Base-by-base conservation (phyloP, 768 basidiomycete genomes). In the Boletus huronensis region DNA sequence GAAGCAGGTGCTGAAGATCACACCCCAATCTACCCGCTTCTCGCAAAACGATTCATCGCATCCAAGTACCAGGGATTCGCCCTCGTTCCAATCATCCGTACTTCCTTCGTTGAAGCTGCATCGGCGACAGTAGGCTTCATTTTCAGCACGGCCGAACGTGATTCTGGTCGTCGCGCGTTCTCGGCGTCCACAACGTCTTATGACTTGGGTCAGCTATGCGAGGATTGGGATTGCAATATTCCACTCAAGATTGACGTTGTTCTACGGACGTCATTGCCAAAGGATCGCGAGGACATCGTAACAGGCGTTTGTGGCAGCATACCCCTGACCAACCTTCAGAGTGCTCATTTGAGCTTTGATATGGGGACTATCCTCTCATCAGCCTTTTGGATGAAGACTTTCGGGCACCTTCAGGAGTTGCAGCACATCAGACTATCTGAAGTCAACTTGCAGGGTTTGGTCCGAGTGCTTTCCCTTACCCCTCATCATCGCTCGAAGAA, bases 201-300 rank as follows among this genome's bases (percentile, higher is more conserved):
- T 31, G 59, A 61, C 14, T 26, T 57, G 2, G 28, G 43, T 36
- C 25, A 32, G 29, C 43, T 58, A 11, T 28, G 41, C 17, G 58
- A 66, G 26, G 56, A 66, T 19, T 65, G 61, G 61, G 53, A 52
- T 40, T 54, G 56, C 51, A 35, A 59, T 14, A 56, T 67, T 17
- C 59, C 62, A 29, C 60, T 62, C 53, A 60, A 55, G 21, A 36
- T 50, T 16, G 60, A 60, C 36, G 6, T 64, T 41, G 57, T 45
- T 28, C 34, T 52, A 8, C 48, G 35, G 39, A 48, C 53, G 26
- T 64, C 53, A 8, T 31, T 41, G 32, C 19, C 39, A 6, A 50
- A 14, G 35, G 60, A 59, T 44, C 58, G 56, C 36, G 60, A 59
- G 46, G 48, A 52, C 14, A 39, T 62, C 42, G 36, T 57, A 21